Base-by-base conservation (phyloP, 352 stramenopile species). In the Globisporangium recalcitrans region DNA sequence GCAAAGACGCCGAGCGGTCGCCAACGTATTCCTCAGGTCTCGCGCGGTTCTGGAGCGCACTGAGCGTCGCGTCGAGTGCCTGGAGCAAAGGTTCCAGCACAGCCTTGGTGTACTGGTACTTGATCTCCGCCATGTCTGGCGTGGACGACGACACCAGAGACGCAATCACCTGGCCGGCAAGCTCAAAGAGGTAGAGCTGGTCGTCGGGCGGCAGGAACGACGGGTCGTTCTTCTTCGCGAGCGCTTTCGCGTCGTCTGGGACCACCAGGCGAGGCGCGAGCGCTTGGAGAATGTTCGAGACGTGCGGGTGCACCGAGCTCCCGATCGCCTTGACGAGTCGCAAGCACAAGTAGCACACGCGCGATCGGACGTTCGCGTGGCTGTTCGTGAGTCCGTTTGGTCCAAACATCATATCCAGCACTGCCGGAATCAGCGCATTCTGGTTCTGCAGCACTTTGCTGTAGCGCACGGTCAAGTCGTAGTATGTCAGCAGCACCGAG, bases 391-490 rank as follows among this genome's bases (percentile, higher is more conserved):
- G 72, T n/a, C 87, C 87, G 16, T 80, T 75, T 21, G 67, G 29
- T 4, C 84, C 85, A 63, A 94, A 94, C 78, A 96, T 91, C 71
- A 90, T 82, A 22, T 89, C 70, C n/a, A 96, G 69, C 51, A 96
- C 64, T 0, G 78, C 74, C 4, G 77, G 73, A 31, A 95, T 80
- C 8, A 94, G 64, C 13, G 79, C 71, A 1, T 73, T 73, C 61
- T 93, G 68, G 59, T 83, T 82, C 69, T 90, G 79, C 16, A 91
- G 62, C 29, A 94, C 78, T 14, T 74, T 73, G 53, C 68, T 85
- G 72, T 95, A 95, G n/a, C 85, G 82, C 13, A 89, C 75, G 14
- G 75, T 61, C 27, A 96, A 52, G 52, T 96, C 85, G 60, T 94
- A 94, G 73, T 95, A 95, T 22, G 87, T 78, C 52, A 94, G 71